phyloP scores from a whole-genome alignment of 768 basidiomycete genomes.

The Boletus sp. region DNA sequence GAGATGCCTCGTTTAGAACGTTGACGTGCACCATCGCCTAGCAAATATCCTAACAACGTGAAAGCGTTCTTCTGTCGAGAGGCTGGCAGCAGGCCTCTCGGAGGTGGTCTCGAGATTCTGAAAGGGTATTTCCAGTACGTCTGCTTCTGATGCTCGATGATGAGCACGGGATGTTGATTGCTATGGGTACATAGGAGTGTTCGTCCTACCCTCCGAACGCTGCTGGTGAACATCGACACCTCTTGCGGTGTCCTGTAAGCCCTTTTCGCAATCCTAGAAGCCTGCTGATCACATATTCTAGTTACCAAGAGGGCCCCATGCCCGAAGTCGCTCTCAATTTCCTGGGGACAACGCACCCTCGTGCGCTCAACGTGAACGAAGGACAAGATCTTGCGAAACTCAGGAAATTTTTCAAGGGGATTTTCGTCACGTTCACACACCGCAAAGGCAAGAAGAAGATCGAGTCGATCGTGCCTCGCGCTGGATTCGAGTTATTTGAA shows the following conservation, averaged over 20 bases:
- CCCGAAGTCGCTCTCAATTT: constrained; percentile 33
- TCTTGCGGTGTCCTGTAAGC: constrained; percentile 45
- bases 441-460: constrained; percentile 34
- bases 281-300: constrained; percentile 1
- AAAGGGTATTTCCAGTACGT: constrained; percentile 52
- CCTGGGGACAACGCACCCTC: constrained; percentile 23
- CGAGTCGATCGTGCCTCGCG: constrained; percentile 35
- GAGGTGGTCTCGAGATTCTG: constrained; percentile 42
- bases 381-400: constrained; percentile 32
- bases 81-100: constrained; percentile 26
- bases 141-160: background rate
- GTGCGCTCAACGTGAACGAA: constrained; percentile 30
- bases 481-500: constrained; percentile 40
- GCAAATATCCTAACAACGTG: constrained; percentile 45
- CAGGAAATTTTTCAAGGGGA: constrained; percentile 38
- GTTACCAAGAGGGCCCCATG: constrained; percentile 28
- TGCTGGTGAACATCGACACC: constrained; percentile 48
- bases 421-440: constrained; percentile 34
- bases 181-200: constrained; percentile 38
- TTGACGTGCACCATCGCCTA: constrained; percentile 14
- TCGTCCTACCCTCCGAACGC: constrained; percentile 39
- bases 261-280: background rate
- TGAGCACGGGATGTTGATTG: background rate
- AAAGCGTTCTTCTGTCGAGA: constrained; percentile 43
- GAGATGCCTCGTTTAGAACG: background rate